Conservation (phyloP, 2,329 filamentous ascomycete species). For the Hymenoscyphus fraxineus region DNA sequence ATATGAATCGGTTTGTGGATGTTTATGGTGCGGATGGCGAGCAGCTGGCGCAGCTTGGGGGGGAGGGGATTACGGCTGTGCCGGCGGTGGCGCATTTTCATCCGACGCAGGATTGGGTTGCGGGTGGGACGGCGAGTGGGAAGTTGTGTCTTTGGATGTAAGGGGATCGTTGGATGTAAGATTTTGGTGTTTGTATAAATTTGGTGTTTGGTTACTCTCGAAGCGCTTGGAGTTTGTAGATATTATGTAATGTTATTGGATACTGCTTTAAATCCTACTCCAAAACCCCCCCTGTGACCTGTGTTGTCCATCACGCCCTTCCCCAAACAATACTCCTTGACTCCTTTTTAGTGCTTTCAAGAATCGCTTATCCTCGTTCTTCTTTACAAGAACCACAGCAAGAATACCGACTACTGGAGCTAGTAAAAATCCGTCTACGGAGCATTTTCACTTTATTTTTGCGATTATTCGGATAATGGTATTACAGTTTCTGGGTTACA, state of each 20-base stretch:
- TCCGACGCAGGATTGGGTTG: constrained; percentile 83
- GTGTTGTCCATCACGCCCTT: no score
- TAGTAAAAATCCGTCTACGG: no score
- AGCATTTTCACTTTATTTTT: no score
- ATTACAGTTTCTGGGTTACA: no score
- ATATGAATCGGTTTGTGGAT: constrained; percentile 97
- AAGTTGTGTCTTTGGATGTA: constrained; percentile 90
- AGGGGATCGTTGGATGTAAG: neutral
- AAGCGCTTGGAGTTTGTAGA: neutral
- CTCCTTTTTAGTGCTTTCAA: neutral
- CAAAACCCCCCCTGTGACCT: no score
- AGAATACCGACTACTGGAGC: no score
- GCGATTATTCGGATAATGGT: no score
- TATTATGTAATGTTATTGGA: neutral
- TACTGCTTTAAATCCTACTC: neutral
- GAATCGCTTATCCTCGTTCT: no score
- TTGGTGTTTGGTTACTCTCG: neutral
- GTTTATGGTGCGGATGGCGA: constrained; percentile 78
- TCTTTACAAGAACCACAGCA: no score
- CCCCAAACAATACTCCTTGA: neutral
- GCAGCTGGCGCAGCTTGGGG: constrained; percentile 82
- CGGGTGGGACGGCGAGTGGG: constrained; percentile 84
- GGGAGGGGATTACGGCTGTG: constrained; percentile 89
- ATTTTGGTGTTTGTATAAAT: neutral
- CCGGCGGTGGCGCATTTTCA: constrained; percentile 92